These are phyloP conservation scores for Rhizophora mangle DNA, from an alignment of 345 rosid genomes.

Conservation along the genomic window DNA sequence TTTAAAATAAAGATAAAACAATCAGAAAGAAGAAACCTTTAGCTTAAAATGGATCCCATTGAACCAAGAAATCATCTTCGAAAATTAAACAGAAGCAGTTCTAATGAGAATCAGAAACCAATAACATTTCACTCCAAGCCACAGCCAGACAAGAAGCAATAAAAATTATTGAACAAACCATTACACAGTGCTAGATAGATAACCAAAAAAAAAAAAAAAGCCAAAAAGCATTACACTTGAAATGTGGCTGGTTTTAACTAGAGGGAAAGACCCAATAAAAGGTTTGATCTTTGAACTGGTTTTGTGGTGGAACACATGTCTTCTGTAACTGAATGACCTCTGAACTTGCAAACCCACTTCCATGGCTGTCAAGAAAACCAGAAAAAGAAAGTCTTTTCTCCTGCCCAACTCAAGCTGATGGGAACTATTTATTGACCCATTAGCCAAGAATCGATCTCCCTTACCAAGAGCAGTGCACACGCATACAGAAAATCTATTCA, in stretches of 20 bases:
- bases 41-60: too few relatives aligned
- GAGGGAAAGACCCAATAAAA: conserved; percentile 46
- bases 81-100: background rate
- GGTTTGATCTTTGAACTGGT: conserved; percentile 46
- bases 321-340: conserved; percentile 42
- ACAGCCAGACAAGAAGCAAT: conserved; percentile 3
- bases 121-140: conserved; percentile 4
- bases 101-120: conserved; percentile 9
- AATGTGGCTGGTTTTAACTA: conserved; percentile 19
- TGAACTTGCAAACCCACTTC: conserved; percentile 61
- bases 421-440: conserved; percentile 8
- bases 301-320: conserved; percentile 32
- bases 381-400: conserved; percentile 10
- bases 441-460: conserved; percentile 12
- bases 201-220: background rate
- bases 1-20: background rate
- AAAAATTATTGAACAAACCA: background rate
- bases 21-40: background rate
- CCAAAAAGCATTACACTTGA: conserved; percentile 14
- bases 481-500: background rate
- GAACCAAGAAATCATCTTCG: background rate
- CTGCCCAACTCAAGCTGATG: background rate
- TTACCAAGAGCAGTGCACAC: conserved; percentile 11
- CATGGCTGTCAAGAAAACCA: conserved; percentile 36
- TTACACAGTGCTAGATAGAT: too few relatives aligned